These are phyloP conservation scores for Volutella citrinella DNA, from an alignment of 2,329 filamentous ascomycete genomes.

Conservation along the genomic window DNA sequence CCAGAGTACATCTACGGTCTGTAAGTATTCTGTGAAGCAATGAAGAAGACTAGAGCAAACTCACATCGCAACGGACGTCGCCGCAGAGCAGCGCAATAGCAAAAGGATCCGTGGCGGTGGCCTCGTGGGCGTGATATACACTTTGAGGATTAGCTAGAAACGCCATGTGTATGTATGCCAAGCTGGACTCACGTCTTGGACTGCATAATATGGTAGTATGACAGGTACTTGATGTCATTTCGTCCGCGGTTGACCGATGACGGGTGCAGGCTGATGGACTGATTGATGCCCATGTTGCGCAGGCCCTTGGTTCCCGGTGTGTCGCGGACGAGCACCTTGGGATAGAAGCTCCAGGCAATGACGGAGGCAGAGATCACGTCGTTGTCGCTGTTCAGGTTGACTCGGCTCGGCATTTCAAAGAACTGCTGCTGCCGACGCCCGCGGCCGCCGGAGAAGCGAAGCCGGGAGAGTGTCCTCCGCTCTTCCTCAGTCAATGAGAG, in stretches of 20 bases:
- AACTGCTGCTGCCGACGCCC: slow-evolving; percentile 68
- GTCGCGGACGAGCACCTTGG: slow-evolving; percentile 82
- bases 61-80: slow-evolving; percentile 80
- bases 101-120: slow-evolving; percentile 75
- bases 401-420: slow-evolving; percentile 74
- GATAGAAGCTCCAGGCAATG: slow-evolving; percentile 93
- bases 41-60: slow-evolving; percentile 18
- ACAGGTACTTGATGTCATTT: slow-evolving; percentile 73
- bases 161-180: background rate
- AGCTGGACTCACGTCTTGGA: slow-evolving; percentile 63
- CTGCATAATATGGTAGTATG: slow-evolving; percentile 98
- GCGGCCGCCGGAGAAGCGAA: slow-evolving; percentile 53
- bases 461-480: slow-evolving; percentile 63
- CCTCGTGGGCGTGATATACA: slow-evolving; percentile 88
- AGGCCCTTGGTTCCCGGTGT: slow-evolving; percentile 68
- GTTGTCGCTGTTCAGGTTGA: slow-evolving; percentile 74
- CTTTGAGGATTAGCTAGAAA: slow-evolving; percentile 39
- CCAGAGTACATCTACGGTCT: slow-evolving; percentile 72
- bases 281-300: slow-evolving; percentile 90
- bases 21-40: slow-evolving; percentile 1
- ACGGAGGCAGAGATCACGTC: slow-evolving; percentile 77
- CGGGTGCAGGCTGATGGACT: slow-evolving; percentile 81
- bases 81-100: slow-evolving; percentile 82
- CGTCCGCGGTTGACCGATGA: slow-evolving; percentile 81
- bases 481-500: slow-evolving; percentile 73